Conservation (phyloP, 441 rosid genomes). For the Pelargonium fulgidum region DNA sequence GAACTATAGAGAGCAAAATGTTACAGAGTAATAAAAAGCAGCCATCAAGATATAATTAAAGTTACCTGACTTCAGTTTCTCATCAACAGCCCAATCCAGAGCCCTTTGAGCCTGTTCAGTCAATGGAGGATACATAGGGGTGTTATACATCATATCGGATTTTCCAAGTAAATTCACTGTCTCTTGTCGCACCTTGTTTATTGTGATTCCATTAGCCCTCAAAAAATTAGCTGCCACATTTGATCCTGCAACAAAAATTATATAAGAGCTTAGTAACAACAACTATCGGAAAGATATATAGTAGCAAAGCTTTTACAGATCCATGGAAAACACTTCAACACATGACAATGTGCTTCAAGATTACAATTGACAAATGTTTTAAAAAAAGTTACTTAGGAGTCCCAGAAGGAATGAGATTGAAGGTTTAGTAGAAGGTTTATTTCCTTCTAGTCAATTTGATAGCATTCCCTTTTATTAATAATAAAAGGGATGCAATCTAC, state of each 20-base stretch:
- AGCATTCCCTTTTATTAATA: not conserved
- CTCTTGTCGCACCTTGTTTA: conserved; percentile 65
- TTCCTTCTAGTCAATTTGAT: not conserved
- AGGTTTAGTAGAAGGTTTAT: not conserved
- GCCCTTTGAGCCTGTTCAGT: conserved; percentile 74
- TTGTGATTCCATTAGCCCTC: conserved; percentile 67
- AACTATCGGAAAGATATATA: not conserved
- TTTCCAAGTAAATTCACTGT: conserved; percentile 62
- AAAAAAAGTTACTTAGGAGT: not conserved
- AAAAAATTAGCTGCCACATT: conserved; percentile 76
- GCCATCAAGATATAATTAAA: not conserved
- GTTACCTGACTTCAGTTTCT: conserved; percentile 74
- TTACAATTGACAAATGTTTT: not conserved
- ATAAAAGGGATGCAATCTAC: not conserved
- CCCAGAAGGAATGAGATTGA: not conserved
- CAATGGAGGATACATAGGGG: conserved; percentile 79
- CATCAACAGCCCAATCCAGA: conserved; percentile 74
- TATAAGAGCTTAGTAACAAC: not conserved
- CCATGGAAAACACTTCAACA: not conserved
- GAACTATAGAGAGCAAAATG: not conserved
- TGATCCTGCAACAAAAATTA: conserved; percentile 41
- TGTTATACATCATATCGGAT: conserved; percentile 58
- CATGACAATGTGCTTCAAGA: not conserved
- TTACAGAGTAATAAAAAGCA: not conserved
- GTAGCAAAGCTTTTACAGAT: not conserved